Percentiles rank a stretch among this genome's conserved stretches.
phyloP scores from a whole-genome alignment of 2,329 filamentous ascomycete species.

The Clarireedia hainanense region DNA sequence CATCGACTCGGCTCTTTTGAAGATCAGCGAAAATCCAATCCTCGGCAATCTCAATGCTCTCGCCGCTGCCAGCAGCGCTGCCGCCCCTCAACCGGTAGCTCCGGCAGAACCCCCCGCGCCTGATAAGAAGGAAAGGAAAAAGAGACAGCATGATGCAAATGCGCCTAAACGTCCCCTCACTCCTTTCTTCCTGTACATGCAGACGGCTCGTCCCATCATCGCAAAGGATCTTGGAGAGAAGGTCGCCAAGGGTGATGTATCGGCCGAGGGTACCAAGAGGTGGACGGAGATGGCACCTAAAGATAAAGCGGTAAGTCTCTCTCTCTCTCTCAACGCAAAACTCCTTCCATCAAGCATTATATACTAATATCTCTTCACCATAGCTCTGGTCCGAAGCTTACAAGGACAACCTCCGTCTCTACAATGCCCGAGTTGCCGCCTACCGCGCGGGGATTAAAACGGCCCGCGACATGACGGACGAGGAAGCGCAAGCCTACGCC shows the following conservation, averaged over 20 bases:
- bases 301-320: slow-evolving; percentile 53
- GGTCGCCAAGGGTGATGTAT: slow-evolving; percentile 79
- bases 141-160: slow-evolving; percentile 80
- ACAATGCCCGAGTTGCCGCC: slow-evolving; percentile 57
- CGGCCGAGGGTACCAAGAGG: slow-evolving; percentile 76
- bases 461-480: slow-evolving; percentile 54
- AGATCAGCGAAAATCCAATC: slow-evolving; percentile 38
- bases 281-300: slow-evolving; percentile 71
- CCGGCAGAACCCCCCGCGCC: slow-evolving; percentile 43
- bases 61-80: slow-evolving; percentile 23
- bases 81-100: slow-evolving; percentile 30
- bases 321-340: not conserved
- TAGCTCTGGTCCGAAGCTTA: slow-evolving; percentile 55
- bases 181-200: slow-evolving; percentile 92
- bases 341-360: not conserved
- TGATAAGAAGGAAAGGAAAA: slow-evolving; percentile 84
- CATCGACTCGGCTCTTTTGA: slow-evolving; percentile 39
- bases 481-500: slow-evolving; percentile 53
- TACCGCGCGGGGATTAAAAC: slow-evolving; percentile 53
- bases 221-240: slow-evolving; percentile 62
- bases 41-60: slow-evolving; percentile 23
- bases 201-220: slow-evolving; percentile 77
- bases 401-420: slow-evolving; percentile 58
- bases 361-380: slow-evolving; percentile 2
- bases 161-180: slow-evolving; percentile 91